Evolutionary conservation across 768 basidiomycete species (phyloP).

Genomic region (Chlorophyllum brunneum): DNA sequence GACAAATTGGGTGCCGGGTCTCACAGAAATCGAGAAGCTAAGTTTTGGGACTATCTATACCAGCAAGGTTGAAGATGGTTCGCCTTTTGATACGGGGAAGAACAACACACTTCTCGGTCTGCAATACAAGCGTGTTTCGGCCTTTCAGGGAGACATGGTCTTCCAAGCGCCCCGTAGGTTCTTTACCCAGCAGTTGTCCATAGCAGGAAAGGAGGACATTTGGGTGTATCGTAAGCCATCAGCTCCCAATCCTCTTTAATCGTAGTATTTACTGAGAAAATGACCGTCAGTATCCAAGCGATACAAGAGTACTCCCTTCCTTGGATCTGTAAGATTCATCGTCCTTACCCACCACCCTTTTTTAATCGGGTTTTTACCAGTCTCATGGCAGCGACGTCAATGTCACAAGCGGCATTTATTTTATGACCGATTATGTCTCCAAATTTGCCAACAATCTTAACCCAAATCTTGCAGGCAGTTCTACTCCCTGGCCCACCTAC

Average conservation of each 20-base stretch:
- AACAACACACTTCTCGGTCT: too few relatives aligned
- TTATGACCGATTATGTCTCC: slow-evolving; percentile 33
- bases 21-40: background rate
- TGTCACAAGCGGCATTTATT: slow-evolving; percentile 26
- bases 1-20: background rate
- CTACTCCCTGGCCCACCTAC: background rate
- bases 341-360: background rate
- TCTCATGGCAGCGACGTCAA: slow-evolving; percentile 37
- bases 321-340: background rate
- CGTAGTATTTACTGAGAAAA: background rate
- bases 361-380: slow-evolving; percentile 23
- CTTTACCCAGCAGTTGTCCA: slow-evolving; percentile 35
- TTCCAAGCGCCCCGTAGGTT: slow-evolving; percentile 48
- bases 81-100: slow-evolving; percentile 22
- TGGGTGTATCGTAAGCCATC: slow-evolving; percentile 37
- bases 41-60: background rate
- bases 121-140: slow-evolving; percentile 47
- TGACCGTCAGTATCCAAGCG: background rate
- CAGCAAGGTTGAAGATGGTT: slow-evolving; percentile 13
- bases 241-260: background rate
- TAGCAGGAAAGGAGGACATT: slow-evolving; percentile 31
- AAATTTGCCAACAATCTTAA: slow-evolving; percentile 38
- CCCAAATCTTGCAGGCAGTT: slow-evolving; percentile 28
- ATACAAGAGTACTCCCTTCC: background rate
- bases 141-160: slow-evolving; percentile 45